Conservation (phyloP, 495 filamentous ascomycete genomes). For the Xylaria grammica region DNA sequence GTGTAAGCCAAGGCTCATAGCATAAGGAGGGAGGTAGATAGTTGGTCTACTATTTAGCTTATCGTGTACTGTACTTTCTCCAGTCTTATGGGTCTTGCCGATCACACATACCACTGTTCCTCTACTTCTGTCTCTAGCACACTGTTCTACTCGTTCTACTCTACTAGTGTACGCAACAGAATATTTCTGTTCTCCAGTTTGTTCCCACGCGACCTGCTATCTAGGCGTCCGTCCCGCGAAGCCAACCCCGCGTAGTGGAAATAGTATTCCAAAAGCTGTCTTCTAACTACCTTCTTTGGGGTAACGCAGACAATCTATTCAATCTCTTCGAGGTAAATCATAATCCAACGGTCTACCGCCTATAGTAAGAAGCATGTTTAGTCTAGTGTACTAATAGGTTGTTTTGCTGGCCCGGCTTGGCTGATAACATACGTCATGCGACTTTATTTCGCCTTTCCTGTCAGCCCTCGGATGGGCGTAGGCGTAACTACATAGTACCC, state of each 20-base stretch:
- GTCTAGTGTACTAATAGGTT: neutral
- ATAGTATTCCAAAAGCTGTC: neutral
- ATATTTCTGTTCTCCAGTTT: neutral
- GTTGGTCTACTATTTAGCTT: too few species aligned
- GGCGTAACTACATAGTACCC: neutral
- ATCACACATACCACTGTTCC: too few species aligned
- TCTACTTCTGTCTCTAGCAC: too few species aligned
- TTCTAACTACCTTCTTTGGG: neutral
- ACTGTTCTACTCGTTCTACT: too few species aligned
- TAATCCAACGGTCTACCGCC: neutral
- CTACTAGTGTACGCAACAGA: neutral
- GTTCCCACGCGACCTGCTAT: slow-evolving; percentile 9
- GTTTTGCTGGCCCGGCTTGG: neutral
- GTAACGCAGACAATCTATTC: neutral
- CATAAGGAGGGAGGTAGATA: too few species aligned
- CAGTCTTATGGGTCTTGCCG: too few species aligned
- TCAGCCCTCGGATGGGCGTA: slow-evolving; percentile 11
- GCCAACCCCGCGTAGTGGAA: neutral
- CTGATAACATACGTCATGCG: slow-evolving; percentile 22
- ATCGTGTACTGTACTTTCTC: too few species aligned
- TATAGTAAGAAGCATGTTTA: neutral
- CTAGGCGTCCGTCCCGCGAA: neutral
- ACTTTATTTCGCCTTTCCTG: slow-evolving; percentile 8
- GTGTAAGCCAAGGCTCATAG: too few species aligned
- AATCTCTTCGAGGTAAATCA: slow-evolving; percentile 6